Evolutionary conservation across 352 stramenopile genomes (phyloP), one percentile per base, ranked within the genome.

Genomic region (Peronospora farinosa): DNA sequence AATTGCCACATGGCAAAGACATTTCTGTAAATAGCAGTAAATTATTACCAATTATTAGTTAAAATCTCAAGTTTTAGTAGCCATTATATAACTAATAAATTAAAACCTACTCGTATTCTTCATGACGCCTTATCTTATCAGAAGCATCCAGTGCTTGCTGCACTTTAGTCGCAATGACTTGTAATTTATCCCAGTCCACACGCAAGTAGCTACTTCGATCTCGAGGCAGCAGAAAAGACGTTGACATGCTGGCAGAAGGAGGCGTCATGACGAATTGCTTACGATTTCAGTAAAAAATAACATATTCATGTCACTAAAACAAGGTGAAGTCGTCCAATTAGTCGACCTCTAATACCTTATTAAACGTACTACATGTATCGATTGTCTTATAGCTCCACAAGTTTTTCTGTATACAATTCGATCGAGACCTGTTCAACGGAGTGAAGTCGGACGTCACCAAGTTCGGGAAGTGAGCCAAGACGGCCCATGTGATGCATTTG

Each of bases 1-100:
- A 67, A 40, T 43, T 73, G 52, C 82, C 82, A 92, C 82, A 91
- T 92, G 4, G 70, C 72, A 44, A 71, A 85, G 6, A 92, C 80
- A 19, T 43, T 83, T 39, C 77, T 88, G 54, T 32, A 2, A 27
- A 32, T 52, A 10, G 11, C 10, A 37, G 25, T 6, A 41, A 41
- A 21, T n/a, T n/a, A 45, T 7, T 0, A 16, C 31, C 3, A 42
- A 9, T 46, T 31, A 23, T 19, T 30, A 17, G 40, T 19, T n/a
- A 19, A 15, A 32, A 5, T 40, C 3, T 11, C 7, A 8, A 30
- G 11, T 11, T 9, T 13, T 9, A 17, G 10, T 21, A 32, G 3
- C 3, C 8, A 45, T 35, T 27, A 4, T 5, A 27, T 27, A 4
- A 4, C 3, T 4, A 5, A 27, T 27, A 2, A 7, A 27, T 5